Conservation (phyloP, 2,329 filamentous ascomycete genomes). For the Neoascochyta sp. region DNA sequence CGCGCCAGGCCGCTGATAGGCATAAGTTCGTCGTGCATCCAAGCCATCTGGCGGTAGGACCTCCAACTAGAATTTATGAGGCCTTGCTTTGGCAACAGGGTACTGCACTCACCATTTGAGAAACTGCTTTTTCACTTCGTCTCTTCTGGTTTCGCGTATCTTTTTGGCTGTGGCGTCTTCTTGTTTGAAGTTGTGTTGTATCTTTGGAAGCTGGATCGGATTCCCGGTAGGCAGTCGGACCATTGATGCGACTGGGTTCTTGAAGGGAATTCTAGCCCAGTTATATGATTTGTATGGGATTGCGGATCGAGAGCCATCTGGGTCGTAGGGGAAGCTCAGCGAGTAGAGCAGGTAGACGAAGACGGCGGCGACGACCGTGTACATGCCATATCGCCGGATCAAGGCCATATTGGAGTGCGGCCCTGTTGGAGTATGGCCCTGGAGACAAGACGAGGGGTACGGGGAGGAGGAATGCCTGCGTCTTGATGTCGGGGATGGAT, state of each 20-base stretch:
- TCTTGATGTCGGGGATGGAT: no score
- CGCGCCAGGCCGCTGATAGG: slow-evolving; percentile 42
- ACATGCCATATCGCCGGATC: slow-evolving; percentile 37
- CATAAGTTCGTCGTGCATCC: slow-evolving; percentile 48
- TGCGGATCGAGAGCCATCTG: slow-evolving; percentile 5
- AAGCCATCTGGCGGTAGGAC: slow-evolving; percentile 44
- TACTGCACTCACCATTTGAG: no score
- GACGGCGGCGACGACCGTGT: slow-evolving; percentile 31
- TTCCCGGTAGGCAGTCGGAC: slow-evolving; percentile 38
- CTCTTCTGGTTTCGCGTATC: slow-evolving; percentile 33
- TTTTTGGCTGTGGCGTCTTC: slow-evolving; percentile 35
- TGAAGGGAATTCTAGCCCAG: slow-evolving; percentile 42
- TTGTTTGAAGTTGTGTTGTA: slow-evolving; percentile 42
- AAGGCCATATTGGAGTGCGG: slow-evolving; percentile 38
- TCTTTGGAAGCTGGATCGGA: slow-evolving; percentile 39
- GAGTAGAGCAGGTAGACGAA: slow-evolving; percentile 39
- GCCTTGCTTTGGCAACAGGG: no score
- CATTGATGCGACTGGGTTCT: slow-evolving; percentile 39
- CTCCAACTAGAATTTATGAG: no score
- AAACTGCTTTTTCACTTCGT: slow-evolving; percentile 44
- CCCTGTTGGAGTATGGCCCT: no score
- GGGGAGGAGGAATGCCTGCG: no score
- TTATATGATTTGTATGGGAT: slow-evolving; percentile 25
- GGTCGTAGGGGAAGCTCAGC: slow-evolving; percentile 35
- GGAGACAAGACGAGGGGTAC: no score